These are phyloP conservation scores for Pinus albicaulis DNA, from an alignment of 75 land plant genomes.

Conservation along the genomic window DNA sequence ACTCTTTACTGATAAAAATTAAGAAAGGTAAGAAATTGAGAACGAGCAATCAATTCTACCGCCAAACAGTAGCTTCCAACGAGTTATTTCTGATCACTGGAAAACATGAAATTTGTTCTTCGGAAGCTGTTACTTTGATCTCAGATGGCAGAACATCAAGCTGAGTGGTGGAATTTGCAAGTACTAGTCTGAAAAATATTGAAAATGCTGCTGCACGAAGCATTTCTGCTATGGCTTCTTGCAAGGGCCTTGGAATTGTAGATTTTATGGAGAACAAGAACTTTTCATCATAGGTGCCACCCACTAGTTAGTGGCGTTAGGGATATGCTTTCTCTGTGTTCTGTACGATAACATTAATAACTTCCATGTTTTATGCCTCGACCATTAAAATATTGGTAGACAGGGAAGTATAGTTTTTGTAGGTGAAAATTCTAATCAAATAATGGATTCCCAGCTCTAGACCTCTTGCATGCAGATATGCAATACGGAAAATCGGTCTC, in stretches of 20 bases:
- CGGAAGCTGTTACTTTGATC: not conserved
- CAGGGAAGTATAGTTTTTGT: too few species aligned
- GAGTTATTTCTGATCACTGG: not conserved
- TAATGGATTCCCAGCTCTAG: too few species aligned
- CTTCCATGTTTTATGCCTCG: too few species aligned
- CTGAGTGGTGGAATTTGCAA: not conserved
- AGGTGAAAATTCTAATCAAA: too few species aligned
- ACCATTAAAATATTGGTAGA: too few species aligned
- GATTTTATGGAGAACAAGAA: conserved; percentile 32
- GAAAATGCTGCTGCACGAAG: not conserved
- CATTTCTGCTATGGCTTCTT: not conserved
- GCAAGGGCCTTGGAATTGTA: conserved; percentile 7
- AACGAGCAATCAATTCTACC: not conserved
- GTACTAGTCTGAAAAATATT: not conserved
- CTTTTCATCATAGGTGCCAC: conserved; percentile 41
- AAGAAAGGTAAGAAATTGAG: not conserved
- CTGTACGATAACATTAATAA: too few species aligned
- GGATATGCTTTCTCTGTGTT: too few species aligned
- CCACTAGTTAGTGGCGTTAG: too few species aligned
- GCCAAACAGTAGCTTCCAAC: not conserved
- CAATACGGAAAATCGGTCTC: too few species aligned
- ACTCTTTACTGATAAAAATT: not conserved
- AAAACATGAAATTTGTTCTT: not conserved
- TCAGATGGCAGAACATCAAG: not conserved
- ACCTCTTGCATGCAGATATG: too few species aligned